A percentile compares a stretch with the other conserved stretches of the same genome.
Evolutionary conservation across 2,329 filamentous ascomycete genomes (phyloP).

Genomic region (Colletotrichum kahawae): DNA sequence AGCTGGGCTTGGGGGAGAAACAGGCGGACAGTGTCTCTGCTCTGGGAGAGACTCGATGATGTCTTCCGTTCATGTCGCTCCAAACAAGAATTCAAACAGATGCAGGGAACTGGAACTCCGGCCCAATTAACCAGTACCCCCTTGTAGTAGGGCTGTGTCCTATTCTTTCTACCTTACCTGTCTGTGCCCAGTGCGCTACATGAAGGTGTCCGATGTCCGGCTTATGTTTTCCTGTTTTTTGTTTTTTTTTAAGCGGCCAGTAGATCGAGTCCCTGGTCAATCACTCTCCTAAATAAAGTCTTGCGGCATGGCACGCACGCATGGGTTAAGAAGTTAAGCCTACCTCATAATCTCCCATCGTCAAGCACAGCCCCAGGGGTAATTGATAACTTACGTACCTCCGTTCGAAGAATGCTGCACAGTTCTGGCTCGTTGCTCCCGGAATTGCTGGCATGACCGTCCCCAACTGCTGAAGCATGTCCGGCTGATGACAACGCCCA

Average conservation of each 20-base stretch:
- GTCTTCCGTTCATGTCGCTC: not conserved
- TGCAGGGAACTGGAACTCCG: not conserved
- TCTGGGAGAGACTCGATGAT: not conserved
- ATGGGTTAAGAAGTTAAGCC: not conserved
- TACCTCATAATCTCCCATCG: slow-evolving; percentile 5
- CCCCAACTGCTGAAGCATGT: not conserved
- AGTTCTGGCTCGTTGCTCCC: not conserved
- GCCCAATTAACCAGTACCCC: not conserved
- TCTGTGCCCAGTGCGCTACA: not conserved
- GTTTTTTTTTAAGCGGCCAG: not conserved
- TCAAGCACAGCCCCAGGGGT: slow-evolving; percentile 12
- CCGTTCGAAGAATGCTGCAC: not conserved
- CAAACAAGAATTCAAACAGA: not conserved
- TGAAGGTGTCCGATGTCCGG: not conserved
- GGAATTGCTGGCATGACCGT: not conserved
- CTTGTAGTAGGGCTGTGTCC: slow-evolving; percentile 5
- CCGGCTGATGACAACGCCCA: not conserved
- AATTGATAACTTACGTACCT: slow-evolving; percentile 3
- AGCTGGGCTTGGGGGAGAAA: not conserved
- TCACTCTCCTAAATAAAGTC: not conserved
- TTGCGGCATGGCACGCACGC: not conserved
- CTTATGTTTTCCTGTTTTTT: not conserved
- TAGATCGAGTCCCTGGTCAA: not conserved
- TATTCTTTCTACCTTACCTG: not conserved
- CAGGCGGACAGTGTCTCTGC: not conserved